Evolutionary conservation across 1,284 basidiomycete genomes (phyloP).

Genomic region (Malassezia arunalokei): DNA sequence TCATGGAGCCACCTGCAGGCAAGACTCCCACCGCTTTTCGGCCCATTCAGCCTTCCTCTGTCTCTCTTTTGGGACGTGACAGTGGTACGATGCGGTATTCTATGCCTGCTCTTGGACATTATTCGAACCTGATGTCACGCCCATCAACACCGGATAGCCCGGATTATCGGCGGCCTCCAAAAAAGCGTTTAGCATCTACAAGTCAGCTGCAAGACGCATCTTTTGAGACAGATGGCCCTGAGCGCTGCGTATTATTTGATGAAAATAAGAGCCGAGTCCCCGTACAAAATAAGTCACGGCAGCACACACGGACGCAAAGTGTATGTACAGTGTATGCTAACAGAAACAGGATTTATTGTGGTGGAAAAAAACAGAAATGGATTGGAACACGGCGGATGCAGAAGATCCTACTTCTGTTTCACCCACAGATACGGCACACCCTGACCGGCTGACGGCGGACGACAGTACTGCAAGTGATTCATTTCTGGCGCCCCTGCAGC

Average conservation of each 20-base stretch:
- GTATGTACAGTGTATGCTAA: background rate
- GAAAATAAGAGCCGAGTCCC: background rate
- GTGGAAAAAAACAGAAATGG: background rate
- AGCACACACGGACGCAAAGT: constrained; percentile 10
- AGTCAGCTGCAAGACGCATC: constrained; percentile 6
- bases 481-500: background rate
- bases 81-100: constrained; percentile 5
- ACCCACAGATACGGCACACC: background rate
- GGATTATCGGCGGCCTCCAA: constrained; percentile 3
- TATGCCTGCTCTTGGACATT: constrained; percentile 4
- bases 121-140: background rate
- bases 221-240: constrained; percentile 1
- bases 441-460: background rate
- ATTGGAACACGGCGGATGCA: no score
- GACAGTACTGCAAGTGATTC: constrained; percentile 4
- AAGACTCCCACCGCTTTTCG: background rate
- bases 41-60: background rate
- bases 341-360: background rate
- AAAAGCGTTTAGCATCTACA: constrained; percentile 10
- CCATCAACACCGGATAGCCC: background rate
- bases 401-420: background rate
- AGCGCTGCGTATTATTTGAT: background rate
- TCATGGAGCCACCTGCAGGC: background rate
- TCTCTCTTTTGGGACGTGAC: background rate
- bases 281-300: background rate